phyloP scores from a whole-genome alignment of 2,329 filamentous ascomycete genomes.

The Aureobasidium sp. region DNA sequence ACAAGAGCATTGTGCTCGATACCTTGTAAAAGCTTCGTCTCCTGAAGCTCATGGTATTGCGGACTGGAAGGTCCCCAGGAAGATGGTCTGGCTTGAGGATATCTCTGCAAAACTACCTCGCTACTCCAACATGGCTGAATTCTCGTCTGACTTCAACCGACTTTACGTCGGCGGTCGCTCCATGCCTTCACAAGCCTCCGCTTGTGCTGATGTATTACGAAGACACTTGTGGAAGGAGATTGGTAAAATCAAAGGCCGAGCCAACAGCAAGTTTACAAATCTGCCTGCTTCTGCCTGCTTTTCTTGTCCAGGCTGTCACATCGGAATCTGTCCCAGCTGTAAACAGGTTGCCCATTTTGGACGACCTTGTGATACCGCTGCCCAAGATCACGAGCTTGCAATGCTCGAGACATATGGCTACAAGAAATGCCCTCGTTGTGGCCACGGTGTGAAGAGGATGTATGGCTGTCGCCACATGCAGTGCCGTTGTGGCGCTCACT shows the following conservation, averaged over 20 bases:
- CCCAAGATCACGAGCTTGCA: constrained; percentile 28
- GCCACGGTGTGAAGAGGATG: constrained; percentile 39
- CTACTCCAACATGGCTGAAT: neutral
- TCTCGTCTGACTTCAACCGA: constrained; percentile 2
- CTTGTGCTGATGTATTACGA: neutral
- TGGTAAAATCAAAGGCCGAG: constrained; percentile 1
- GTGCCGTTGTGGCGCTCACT: constrained; percentile 42
- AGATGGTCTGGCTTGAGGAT: neutral
- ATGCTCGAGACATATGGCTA: constrained; percentile 37
- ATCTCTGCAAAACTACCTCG: neutral
- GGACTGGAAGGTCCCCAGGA: neutral
- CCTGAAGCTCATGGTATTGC: neutral
- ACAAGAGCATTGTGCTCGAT: neutral
- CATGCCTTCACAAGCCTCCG: neutral
- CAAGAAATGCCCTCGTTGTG: constrained; percentile 43
- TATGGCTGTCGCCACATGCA: constrained; percentile 41
- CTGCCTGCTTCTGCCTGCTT: constrained; percentile 19
- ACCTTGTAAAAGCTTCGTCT: neutral
- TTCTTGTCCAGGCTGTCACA: constrained; percentile 36
- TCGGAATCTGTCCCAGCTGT: constrained; percentile 37
- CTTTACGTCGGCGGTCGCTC: neutral
- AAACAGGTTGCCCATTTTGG: constrained; percentile 33
- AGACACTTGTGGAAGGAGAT: neutral
- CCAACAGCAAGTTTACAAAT: neutral
- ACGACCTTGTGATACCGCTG: constrained; percentile 29